Evolutionary conservation across 2,329 filamentous ascomycete genomes (phyloP), one percentile per base, ranked within the genome.

Genomic region (Emydomyces testavorans): DNA sequence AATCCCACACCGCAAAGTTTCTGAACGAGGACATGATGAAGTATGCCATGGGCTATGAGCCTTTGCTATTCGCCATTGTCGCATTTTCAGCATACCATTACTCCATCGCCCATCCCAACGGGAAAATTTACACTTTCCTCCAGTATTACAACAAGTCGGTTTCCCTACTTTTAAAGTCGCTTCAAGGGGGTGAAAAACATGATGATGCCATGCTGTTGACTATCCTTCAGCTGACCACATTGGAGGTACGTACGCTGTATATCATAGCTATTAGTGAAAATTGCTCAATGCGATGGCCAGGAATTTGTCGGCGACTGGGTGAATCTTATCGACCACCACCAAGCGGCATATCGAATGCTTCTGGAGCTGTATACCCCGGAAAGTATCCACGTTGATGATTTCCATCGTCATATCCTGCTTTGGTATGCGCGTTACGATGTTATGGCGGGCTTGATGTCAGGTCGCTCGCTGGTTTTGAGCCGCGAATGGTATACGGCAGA

Each of bases 291-390:
- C n/a, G n/a, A n/a, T n/a, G n/a, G n/a, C n/a, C 58, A 94, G 87
- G 92, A 96, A 67, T 93, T 88, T 58, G 74, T 96, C 38, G 92
- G 92, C 10, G 92, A 98, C 62, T 96, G 88, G 88, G 79, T 93
- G 46, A 95, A 93, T 58, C 72, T 96, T 13, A 82, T 92, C 66
- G 85, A 88, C 18, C 92, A 96, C 62, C 89, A 95, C 62, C 87
- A 83, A 61, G 92, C 90, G 8, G 92, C 92, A 0, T 79, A 84
- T 59, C 79, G 86, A 53, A 82, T 96, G 57, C 70, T 96, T 38
- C 83, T 76, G 1, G 78, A 82, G 36, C 69, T 95, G 0, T 89
- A 87, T 61, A 87, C 80, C 0, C 85, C 87, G 0, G 72, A 88
- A 52, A 83, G 79, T 0, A 79, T 85, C 36, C 79, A 82, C 69